phyloP scores from a whole-genome alignment of 768 basidiomycete species.

The Boletus fagicola region DNA sequence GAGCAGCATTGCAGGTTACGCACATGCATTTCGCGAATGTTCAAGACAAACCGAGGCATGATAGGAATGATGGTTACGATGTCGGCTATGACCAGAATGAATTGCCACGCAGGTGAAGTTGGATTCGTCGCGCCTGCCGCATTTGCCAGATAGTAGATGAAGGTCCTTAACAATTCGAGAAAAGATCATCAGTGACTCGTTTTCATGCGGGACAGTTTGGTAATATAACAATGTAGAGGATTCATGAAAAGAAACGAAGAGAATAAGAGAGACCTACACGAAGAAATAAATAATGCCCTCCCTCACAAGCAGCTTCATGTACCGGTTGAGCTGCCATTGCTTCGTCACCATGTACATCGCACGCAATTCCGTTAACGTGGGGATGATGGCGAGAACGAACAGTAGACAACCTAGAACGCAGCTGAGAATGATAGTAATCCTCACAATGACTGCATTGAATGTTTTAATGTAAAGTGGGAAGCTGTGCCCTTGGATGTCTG shows the following conservation, averaged over 20 bases:
- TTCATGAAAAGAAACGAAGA: not conserved
- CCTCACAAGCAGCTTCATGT: not conserved
- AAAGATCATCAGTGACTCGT: not conserved
- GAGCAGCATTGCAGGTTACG: not conserved
- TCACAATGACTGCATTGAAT: not conserved
- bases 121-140: not conserved
- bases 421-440: not conserved
- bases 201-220: not conserved
- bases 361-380: not conserved
- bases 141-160: not conserved
- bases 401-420: not conserved
- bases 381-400: not conserved
- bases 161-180: not conserved
- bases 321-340: not conserved
- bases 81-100: not conserved
- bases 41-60: not conserved
- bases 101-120: not conserved
- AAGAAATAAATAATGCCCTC: conserved; percentile 8
- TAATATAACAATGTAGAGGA: not conserved
- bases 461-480: not conserved
- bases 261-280: not conserved
- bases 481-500: too few species aligned
- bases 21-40: not conserved
- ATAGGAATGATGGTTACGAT: not conserved
- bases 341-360: not conserved